phyloP scores from a whole-genome alignment of 768 basidiomycete species.

The Gloeostereum incarnatum region DNA sequence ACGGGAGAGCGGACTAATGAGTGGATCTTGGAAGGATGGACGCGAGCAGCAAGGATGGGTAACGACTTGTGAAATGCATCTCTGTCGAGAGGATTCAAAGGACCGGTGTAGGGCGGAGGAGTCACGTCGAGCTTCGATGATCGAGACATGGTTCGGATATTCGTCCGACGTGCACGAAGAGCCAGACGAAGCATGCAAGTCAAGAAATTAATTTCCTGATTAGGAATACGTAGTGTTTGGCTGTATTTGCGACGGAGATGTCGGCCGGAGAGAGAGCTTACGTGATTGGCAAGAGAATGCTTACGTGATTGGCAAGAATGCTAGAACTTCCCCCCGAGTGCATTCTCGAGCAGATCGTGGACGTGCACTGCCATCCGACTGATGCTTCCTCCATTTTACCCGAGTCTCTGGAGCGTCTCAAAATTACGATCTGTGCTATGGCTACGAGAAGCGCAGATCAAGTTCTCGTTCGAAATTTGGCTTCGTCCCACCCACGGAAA shows the following conservation, averaged over 20 bases:
- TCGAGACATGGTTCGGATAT: not conserved
- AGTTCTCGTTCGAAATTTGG: conserved; percentile 56
- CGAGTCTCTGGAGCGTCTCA: conserved; percentile 42
- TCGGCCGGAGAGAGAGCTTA: too few species aligned
- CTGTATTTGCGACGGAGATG: too few species aligned
- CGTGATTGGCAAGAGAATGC: too few species aligned
- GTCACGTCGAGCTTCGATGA: conserved; percentile 12
- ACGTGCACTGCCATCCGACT: conserved; percentile 91
- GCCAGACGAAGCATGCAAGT: too few species aligned
- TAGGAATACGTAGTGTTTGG: too few species aligned
- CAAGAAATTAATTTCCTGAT: too few species aligned
- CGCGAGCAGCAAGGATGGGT: conserved; percentile 57
- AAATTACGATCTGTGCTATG: conserved; percentile 80
- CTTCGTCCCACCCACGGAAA: conserved; percentile 47
- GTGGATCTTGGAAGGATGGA: conserved; percentile 47
- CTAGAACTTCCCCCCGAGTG: conserved; percentile 19
- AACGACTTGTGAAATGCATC: conserved; percentile 56
- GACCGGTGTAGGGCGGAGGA: conserved; percentile 42
- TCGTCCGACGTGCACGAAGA: not conserved
- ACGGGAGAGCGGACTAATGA: conserved; percentile 43
- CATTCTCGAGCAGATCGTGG: conserved; percentile 64
- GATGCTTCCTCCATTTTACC: conserved; percentile 45
- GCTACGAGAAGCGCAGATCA: conserved; percentile 63
- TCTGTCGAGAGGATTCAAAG: conserved; percentile 48
- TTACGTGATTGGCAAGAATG: too few species aligned